Evolutionary conservation across 2,329 filamentous ascomycete species (phyloP), one percentile per base, ranked within the genome.

Genomic region (Sclerotinia minor): DNA sequence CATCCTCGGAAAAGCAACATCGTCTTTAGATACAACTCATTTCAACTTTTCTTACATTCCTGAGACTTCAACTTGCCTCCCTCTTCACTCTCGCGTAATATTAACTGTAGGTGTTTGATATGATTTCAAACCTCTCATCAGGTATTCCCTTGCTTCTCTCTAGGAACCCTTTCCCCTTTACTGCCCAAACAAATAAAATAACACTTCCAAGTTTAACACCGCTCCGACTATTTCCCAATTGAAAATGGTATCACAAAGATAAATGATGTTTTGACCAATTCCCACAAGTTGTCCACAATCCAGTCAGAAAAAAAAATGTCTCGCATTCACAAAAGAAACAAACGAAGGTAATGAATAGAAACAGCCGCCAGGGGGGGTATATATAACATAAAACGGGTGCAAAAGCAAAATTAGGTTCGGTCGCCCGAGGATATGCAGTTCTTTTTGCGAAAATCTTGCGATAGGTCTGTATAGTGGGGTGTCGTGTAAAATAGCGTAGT

Each of bases 401-500:
- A 35, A n/a, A 67, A 61, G 35, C 47, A 61, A 67, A 53, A 63
- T 53, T 4, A 58, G 65, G 32, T 53, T 67, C 65, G 65, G 65
- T 67, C 65, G 65, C 65, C 65, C 65, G 65, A 67, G 24, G 65
- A 19, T 61, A 67, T 67, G 55, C 65, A 61, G 26, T 63, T 65
- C 55, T 67, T 67, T 52, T 61, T 53, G 65, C 50, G 58, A 45
- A 61, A 67, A 61, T 67, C 65, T 67, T 67, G 65, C 65, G 65
- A 67, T 67, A 45, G 32, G 24, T 54, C 24, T 63, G 41, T 21
- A 70, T 75, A 45, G 41, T 72, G 47, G 80, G 81, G 70, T 8
- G 71, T 73, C 57, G 66, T 73, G 13, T 78, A 74, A 75, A 73
- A 73, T 47, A 66, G 76, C 21, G 76, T 63, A 35, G 63, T 67